Base-by-base conservation (phyloP, 768 basidiomycete species). In the Trametes punicea region DNA sequence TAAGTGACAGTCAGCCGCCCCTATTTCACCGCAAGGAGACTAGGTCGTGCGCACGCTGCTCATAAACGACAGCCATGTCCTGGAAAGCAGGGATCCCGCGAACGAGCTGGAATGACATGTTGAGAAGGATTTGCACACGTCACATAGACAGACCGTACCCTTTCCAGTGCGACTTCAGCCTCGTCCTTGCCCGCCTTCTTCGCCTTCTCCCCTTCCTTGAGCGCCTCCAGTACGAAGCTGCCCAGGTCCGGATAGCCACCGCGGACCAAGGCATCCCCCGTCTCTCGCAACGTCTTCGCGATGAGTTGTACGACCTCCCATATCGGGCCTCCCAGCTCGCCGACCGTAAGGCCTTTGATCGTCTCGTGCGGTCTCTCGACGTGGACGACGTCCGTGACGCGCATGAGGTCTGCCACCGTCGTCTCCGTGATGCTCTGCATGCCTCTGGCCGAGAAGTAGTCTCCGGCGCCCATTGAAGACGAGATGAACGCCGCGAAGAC, bases 51-150 rank as follows among this genome's bases (percentile, higher is more conserved):
- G 59, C 64, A 90, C 90, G 79, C 69, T 79, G 75, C 29, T 77
- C 83, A 39, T 88, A 70, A 9, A 93, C 81, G 5, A 78, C 54
- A 23, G 80, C 76, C 83, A 89, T 87, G 67, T 96, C 93, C 52
- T 75, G 80, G 68, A 96, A 94, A 6, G 83, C 88, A 30, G 93
- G 93, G 57, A 95, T 81, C 9, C 84, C 85, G 20, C 78, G 74
- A 16, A 88, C 85, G 36, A 94, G 75, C 88, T 93, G 65, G 51
- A 1, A 46, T 13, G 2, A 23, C 1, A n/a, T 13, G 18, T 31
- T 36, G 3, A 34, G 21, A 26, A 26, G 39, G 10, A 10, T 13
- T 16, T 16, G 4, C 21, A 15, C 16, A 9, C 26, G 7, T n/a
- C 6, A 15, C 3, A 29, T 10, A n/a, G 5, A 8, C 4, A 21